Percentiles rank a stretch among this genome's conserved stretches.
These are phyloP conservation scores for Fusarium protoensiforme DNA, from an alignment of 2,329 filamentous ascomycete genomes.

Conservation along the genomic window DNA sequence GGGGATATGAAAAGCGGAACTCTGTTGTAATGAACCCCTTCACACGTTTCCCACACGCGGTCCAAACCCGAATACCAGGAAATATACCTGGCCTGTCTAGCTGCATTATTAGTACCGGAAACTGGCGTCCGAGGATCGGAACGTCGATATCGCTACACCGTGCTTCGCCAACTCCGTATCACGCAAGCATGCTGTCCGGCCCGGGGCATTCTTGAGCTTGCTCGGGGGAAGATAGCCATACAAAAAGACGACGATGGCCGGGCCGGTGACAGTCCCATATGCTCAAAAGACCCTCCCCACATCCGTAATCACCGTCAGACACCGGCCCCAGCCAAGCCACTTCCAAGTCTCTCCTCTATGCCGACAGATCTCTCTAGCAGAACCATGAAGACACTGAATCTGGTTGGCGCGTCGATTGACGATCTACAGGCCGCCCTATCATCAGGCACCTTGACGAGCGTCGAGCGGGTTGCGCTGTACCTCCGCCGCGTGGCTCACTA, in stretches of 20 bases:
- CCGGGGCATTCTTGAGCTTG: background rate
- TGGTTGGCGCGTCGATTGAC: constrained; percentile 42
- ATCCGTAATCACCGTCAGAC: background rate
- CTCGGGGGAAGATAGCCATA: background rate
- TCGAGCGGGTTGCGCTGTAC: constrained; percentile 40
- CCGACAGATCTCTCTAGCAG: background rate
- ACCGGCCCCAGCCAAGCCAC: background rate
- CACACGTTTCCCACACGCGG: background rate
- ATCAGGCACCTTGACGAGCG: constrained; percentile 30
- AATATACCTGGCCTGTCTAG: background rate
- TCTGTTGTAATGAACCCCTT: background rate
- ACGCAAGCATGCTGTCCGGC: background rate
- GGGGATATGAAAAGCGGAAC: background rate
- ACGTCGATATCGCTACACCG: background rate
- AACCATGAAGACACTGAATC: constrained; percentile 2
- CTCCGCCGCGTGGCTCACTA: constrained; percentile 40
- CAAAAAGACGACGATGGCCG: background rate
- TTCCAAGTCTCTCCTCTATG: background rate
- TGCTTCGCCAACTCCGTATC: background rate
- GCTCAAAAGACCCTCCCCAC: background rate
- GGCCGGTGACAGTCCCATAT: background rate
- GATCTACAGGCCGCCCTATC: constrained; percentile 40
- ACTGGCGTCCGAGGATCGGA: background rate
- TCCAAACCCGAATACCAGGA: background rate
- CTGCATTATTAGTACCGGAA: background rate